Evolutionary conservation across 305 asterid species (phyloP), one percentile per base, ranked within the genome.

Genomic region (Striga hermonthica): DNA sequence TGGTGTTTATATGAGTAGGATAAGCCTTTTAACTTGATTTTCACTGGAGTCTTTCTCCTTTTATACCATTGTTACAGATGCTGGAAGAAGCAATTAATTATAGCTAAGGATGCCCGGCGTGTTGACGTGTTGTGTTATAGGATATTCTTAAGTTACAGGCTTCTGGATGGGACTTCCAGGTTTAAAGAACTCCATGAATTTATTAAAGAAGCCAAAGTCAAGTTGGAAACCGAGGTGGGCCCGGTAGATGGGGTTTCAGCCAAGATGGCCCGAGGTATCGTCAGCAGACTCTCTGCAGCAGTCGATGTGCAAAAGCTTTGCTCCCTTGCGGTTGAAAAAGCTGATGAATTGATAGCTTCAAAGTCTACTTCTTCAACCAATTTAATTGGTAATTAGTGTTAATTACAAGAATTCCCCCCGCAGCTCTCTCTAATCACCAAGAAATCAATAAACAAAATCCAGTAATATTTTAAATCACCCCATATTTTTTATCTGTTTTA

Each of bases 101-200:
- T 84, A 50, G 98, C 97, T n/a, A 91, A 84, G 83, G 98, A 87
- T 71, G 97, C 96, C 45, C 95, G 95, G 13, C 85, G 96, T 57
- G 88, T 91, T 57, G 98, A 91, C 67, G 72, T 72, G 40, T 89
- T 91, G 52, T 87, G 96, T 69, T 74, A 87, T 74, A 82, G 97
- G 75, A 84, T 91, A 82, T 80, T 71, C 77, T 77, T 91, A 81
- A 82, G 98, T 71, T 84, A 80, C 73, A 78, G 87, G 81, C 95
- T 91, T 65, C 81, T 91, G 69, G 85, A 85, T 57, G 97, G 96
- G 64, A 84, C 95, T 63, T 80, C 88, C 57, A 87, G 86, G 71
- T 89, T 91, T 73, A 52, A 41, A 22, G 96, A 89, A 71, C 89
- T 91, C 76, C 97, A 87, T 39, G 88, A 85, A 67, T 75, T 85